A percentile compares a stretch with the other conserved stretches of the same genome.
Conservation (phyloP, 352 stramenopile species). For the Pythium scleroteichum region DNA sequence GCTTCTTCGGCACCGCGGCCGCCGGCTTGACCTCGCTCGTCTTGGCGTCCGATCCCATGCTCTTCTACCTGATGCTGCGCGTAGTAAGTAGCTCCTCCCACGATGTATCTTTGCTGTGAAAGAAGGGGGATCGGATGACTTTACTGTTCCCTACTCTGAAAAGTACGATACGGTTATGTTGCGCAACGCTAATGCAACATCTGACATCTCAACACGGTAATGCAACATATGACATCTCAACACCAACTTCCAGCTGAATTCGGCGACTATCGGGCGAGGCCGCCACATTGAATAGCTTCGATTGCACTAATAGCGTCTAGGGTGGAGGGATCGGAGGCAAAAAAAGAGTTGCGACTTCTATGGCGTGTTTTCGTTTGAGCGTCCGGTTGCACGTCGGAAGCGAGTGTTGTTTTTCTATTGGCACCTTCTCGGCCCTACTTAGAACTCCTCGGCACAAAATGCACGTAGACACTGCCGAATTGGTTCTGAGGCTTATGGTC, state of each 20-base stretch:
- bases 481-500: slow-evolving; percentile 42
- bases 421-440: slow-evolving; percentile 9
- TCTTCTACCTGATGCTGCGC: not conserved
- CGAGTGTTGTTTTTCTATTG: not conserved
- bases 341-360: no score
- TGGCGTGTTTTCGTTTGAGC: no score
- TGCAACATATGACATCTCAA: no score
- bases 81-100: no score
- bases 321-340: no score
- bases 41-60: slow-evolving; percentile 25
- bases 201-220: no score
- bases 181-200: slow-evolving; percentile 4
- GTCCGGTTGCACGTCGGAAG: no score
- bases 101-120: slow-evolving; percentile 14
- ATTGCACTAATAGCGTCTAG: no score
- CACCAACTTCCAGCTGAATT: slow-evolving; percentile 1
- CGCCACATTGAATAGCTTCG: no score
- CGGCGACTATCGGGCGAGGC: no score
- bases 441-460: slow-evolving; percentile 31
- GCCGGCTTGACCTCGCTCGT: slow-evolving; percentile 14
- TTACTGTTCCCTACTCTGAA: not conserved
- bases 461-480: slow-evolving; percentile 62
- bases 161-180: not conserved
- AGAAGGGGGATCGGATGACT: slow-evolving; percentile 3
- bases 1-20: slow-evolving; percentile 49